Conservation (phyloP, 176 grass and related monocot species). For the Luzula sylvatica region DNA sequence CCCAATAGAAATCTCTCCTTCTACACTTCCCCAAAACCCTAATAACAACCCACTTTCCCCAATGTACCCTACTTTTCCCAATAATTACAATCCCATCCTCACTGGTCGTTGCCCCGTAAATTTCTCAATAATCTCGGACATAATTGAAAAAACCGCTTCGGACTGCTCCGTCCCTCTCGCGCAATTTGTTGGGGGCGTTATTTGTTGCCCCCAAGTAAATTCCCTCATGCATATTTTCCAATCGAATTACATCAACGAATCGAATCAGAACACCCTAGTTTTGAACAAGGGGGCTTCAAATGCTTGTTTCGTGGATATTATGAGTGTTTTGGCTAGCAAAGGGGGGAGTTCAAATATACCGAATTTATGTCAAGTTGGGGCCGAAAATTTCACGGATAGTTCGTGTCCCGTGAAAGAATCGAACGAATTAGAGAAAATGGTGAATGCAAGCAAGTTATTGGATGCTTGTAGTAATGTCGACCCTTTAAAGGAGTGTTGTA, state of each 20-base stretch:
- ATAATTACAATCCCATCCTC: constrained; percentile 61
- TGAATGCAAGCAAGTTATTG: constrained; percentile 79
- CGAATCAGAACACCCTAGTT: constrained; percentile 41
- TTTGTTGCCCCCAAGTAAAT: constrained; percentile 97
- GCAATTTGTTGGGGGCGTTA: constrained; percentile 75
- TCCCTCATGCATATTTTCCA: constrained; percentile 94
- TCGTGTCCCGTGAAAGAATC: constrained; percentile 92
- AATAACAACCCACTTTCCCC: constrained; percentile 69
- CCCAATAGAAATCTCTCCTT: constrained; percentile 85
- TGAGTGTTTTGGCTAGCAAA: constrained; percentile 74
- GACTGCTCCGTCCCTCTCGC: constrained; percentile 87
- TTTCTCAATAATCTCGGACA: constrained; percentile 56
- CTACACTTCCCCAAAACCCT: constrained; percentile 55
- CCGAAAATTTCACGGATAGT: constrained; percentile 70
- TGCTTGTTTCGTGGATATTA: constrained; percentile 77
- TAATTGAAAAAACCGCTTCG: constrained; percentile 71
- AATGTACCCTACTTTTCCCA: constrained; percentile 79
- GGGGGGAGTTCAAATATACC: constrained; percentile 72
- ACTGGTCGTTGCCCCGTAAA: constrained; percentile 83
- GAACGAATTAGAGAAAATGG: constrained; percentile 62
- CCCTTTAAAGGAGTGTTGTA: constrained; percentile 87
- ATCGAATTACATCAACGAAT: constrained; percentile 49
- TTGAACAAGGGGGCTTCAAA: constrained; percentile 69
- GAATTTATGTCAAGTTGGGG: constrained; percentile 58
- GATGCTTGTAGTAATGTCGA: constrained; percentile 78